phyloP scores from a whole-genome alignment of 768 basidiomycete genomes.

The Podaxis sp. region DNA sequence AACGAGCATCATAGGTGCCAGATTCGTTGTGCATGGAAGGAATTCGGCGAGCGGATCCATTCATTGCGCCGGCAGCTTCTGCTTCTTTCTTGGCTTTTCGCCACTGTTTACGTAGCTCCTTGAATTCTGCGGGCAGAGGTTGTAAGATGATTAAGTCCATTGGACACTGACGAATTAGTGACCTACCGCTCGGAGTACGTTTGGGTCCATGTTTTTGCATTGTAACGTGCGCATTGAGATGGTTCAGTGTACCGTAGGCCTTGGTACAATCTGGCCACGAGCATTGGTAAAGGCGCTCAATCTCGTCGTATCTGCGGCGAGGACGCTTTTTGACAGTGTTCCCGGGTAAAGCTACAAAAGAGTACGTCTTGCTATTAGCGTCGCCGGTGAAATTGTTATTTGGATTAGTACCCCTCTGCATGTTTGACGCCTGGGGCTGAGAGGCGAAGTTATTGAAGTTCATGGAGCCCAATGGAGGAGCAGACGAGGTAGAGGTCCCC shows the following conservation, averaged over 20 bases:
- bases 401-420: constrained; percentile 28
- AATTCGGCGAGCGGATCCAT: constrained; percentile 28
- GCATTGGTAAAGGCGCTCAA: constrained; percentile 90
- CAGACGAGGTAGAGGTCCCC: constrained; percentile 56
- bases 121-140: constrained; percentile 72
- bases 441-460: constrained; percentile 24
- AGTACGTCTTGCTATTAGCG: constrained; percentile 68
- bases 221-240: constrained; percentile 96
- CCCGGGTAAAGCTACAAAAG: constrained; percentile 79
- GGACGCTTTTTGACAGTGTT: constrained; percentile 83
- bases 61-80: constrained; percentile 28
- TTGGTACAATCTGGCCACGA: constrained; percentile 78
- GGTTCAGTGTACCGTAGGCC: constrained; percentile 92
- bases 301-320: constrained; percentile 89
- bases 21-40: constrained; percentile 29
- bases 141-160: constrained; percentile 19
- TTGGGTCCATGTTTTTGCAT: constrained; percentile 97
- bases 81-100: constrained; percentile 88
- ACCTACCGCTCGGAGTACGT: constrained; percentile 84
- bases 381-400: constrained; percentile 32
- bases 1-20: constrained; percentile 34
- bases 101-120: constrained; percentile 96
- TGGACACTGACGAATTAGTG: constrained; percentile 9
- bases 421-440: constrained; percentile 29
- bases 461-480: constrained; percentile 31